phyloP scores from a whole-genome alignment of 2,329 filamentous ascomycete species.

The Trichoderma endophyticum region DNA sequence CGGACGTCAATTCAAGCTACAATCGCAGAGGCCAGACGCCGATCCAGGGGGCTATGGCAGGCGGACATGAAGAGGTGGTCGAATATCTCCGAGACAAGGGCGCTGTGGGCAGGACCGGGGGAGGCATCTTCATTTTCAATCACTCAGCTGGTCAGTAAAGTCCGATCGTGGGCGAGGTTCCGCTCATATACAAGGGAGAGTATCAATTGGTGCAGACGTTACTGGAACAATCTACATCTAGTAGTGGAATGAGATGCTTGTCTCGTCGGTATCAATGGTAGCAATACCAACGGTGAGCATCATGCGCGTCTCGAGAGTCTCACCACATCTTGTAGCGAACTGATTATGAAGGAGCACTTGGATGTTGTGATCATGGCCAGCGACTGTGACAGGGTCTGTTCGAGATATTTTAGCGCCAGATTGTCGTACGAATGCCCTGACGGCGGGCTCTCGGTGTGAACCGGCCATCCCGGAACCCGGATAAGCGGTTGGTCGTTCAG shows the following conservation, averaged over 20 bases:
- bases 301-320: neutral
- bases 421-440: neutral
- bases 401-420: neutral
- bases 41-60: conserved; percentile 35
- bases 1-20: conserved; percentile 31
- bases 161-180: neutral
- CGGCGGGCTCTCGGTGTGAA: neutral
- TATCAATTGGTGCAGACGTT: neutral
- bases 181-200: neutral
- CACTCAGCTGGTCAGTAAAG: neutral
- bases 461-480: neutral
- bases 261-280: neutral
- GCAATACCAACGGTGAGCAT: neutral
- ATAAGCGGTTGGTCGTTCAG: neutral
- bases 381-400: neutral
- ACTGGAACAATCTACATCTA: neutral
- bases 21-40: conserved; percentile 29
- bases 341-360: neutral
- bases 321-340: neutral
- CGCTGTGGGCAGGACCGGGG: conserved; percentile 15
- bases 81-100: conserved; percentile 40
- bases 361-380: neutral
- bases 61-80: conserved; percentile 39
- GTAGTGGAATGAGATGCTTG: neutral
- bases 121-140: conserved; percentile 2